Evolutionary conservation across 2,329 filamentous ascomycete species (phyloP).

Genomic region (Gyromitra esculenta): DNA sequence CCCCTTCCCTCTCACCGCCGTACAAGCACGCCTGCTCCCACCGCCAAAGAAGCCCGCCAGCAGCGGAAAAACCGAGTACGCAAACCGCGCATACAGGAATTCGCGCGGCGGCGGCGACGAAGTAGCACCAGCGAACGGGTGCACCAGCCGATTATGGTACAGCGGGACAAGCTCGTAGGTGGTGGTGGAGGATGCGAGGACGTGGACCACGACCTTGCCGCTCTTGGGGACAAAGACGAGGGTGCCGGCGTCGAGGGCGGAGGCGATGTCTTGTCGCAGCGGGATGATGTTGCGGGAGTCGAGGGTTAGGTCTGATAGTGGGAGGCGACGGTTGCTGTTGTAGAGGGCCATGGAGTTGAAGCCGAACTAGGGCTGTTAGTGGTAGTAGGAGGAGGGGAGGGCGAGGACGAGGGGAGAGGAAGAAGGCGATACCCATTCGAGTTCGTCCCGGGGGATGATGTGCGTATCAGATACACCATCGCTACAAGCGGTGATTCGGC

Average conservation of each 20-base stretch:
- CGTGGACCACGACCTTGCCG: not conserved
- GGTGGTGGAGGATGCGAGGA: not conserved
- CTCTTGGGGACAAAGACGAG: conserved; percentile 27
- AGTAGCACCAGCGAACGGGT: not conserved
- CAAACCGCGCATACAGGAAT: conserved; percentile 25
- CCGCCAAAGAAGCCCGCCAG: conserved; percentile 28
- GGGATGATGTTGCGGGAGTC: conserved; percentile 11
- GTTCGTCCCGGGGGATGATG: conserved; percentile 17
- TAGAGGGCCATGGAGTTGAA: conserved; percentile 30
- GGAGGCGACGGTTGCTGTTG: conserved; percentile 20
- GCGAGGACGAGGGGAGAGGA: too few relatives aligned
- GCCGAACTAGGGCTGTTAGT: conserved; percentile 21
- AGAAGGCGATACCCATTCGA: conserved; percentile 15
- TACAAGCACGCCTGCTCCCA: conserved; percentile 10
- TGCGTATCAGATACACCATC: conserved; percentile 1
- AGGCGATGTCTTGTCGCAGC: not conserved
- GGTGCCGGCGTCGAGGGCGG: not conserved
- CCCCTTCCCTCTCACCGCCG: not conserved
- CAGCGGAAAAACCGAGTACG: conserved; percentile 27
- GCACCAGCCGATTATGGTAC: conserved; percentile 24
- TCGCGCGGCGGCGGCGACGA: not conserved
- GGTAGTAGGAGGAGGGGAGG: not conserved
- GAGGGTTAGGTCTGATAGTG: not conserved
- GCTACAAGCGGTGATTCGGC: conserved; percentile 20
- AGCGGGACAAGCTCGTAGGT: conserved; percentile 17